A percentile compares a stretch with the other conserved stretches of the same genome.
Evolutionary conservation across 768 basidiomycete genomes (phyloP).

Genomic region (Sarcomyxa edulis): DNA sequence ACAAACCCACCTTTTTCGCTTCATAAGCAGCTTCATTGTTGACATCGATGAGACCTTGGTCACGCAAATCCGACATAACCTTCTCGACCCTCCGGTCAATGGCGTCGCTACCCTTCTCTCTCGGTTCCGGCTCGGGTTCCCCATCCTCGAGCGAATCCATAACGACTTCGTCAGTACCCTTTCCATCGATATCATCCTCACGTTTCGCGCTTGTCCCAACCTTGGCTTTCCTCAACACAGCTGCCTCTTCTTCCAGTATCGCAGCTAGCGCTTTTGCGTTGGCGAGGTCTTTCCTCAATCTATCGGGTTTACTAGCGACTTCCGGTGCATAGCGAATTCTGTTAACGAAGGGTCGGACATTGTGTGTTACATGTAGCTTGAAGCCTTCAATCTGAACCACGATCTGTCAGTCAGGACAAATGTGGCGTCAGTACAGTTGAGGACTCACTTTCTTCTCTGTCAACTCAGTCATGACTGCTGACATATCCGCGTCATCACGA

Average conservation of each 20-base stretch:
- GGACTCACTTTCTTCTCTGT: conserved; percentile 76
- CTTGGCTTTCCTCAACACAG: conserved; percentile 41
- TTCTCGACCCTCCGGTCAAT: conserved; percentile 81
- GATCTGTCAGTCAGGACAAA: conserved; percentile 1
- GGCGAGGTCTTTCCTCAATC: conserved; percentile 75
- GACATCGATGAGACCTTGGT: conserved; percentile 53
- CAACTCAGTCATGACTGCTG: conserved; percentile 61
- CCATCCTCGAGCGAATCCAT: conserved; percentile 30
- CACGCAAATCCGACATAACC: conserved; percentile 63
- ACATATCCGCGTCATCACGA: conserved; percentile 79
- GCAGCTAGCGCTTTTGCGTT: conserved; percentile 69
- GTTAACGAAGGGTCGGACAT: conserved; percentile 70
- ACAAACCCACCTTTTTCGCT: conserved; percentile 68
- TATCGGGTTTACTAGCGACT: conserved; percentile 72
- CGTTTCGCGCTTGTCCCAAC: conserved; percentile 24
- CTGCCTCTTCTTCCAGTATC: conserved; percentile 70
- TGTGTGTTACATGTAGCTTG: conserved; percentile 87
- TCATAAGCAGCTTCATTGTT: conserved; percentile 64
- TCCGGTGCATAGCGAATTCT: conserved; percentile 79
- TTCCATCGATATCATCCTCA: conserved; percentile 21
- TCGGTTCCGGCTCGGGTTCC: conserved; percentile 52
- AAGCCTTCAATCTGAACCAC: conserved; percentile 81
- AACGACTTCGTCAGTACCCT: conserved; percentile 16
- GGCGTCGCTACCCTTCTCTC: conserved; percentile 66
- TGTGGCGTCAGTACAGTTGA: neutral